These are phyloP conservation scores for Kwoniella dendrophila DNA, from an alignment of 768 basidiomycete species.

Conservation along the genomic window DNA sequence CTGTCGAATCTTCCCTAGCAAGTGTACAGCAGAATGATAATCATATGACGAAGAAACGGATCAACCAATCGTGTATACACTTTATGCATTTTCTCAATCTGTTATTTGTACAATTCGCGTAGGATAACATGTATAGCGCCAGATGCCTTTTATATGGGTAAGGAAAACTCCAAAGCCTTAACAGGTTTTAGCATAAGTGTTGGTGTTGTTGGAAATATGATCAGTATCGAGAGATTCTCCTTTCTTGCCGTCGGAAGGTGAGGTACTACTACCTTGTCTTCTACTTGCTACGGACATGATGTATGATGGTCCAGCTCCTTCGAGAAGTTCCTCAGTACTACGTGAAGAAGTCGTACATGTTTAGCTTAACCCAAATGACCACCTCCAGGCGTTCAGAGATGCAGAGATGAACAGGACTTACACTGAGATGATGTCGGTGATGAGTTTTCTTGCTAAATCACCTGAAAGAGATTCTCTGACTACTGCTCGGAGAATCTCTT, in stretches of 20 bases:
- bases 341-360: not conserved
- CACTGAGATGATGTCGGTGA: conserved; percentile 46
- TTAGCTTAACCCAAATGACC: too few relatives aligned
- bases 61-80: too few relatives aligned
- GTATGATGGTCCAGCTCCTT: conserved; percentile 38
- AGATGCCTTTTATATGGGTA: too few relatives aligned
- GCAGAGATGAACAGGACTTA: conserved; percentile 17
- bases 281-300: conserved; percentile 35
- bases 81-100: too few relatives aligned
- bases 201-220: conserved; percentile 32
- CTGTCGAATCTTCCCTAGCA: too few relatives aligned
- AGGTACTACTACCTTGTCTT: conserved; percentile 5
- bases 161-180: conserved; percentile 6
- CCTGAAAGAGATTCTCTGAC: conserved; percentile 64
- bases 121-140: not conserved
- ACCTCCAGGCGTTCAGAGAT: not conserved
- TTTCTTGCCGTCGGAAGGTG: conserved; percentile 10
- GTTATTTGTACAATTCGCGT: too few relatives aligned
- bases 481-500: conserved; percentile 67
- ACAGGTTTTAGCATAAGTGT: conserved; percentile 38
- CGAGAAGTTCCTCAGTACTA: conserved; percentile 42
- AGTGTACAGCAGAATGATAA: too few relatives aligned
- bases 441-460: conserved; percentile 45
- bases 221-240: conserved; percentile 28
- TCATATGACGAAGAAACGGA: too few relatives aligned